Base-by-base conservation (phyloP, 1,284 basidiomycete genomes). In the Megacollybia platyphylla region DNA sequence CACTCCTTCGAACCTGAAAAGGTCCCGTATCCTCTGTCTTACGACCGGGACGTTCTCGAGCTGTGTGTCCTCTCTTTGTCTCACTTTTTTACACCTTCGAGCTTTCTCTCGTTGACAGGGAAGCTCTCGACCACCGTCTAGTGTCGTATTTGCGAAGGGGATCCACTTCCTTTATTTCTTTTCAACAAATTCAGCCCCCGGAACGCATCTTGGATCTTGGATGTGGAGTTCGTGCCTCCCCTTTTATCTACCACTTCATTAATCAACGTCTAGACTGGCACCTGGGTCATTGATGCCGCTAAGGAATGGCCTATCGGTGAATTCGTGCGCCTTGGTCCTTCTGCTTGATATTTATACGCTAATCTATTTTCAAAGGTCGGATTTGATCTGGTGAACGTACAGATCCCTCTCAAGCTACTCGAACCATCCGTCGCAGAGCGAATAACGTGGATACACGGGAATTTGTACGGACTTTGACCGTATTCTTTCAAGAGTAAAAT, bases 21-120 rank as follows among this genome's bases (percentile, higher is more conserved):
- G 60, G 82, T 78, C 1, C 83, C 83, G 61, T 82, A 82, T 59
- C 81, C 82, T 0, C 54, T 79, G 32, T 76, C 73, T 13, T 85
- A 83, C 54, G 75, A 83, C 55, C 66, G 65, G 44, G 59, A 73
- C 36, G 62, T 80, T 44, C 60, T 84, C 32, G 79, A 84, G 52
- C 60, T 81, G 81, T 83, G 54, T 57, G 77, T 66, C 11, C 24
- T 31, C 34, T 41, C 10, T 11, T 41, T 17, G 41, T 38, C 44
- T 42, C 41, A 41, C 45, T 17, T 45, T 43, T 35, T 37, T 30
- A 34, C 43, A 39, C 34, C 42, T 38, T 24, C 20, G 20, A 24
- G 20, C 20, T 24, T 5, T 24, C 20, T 38, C 42, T 43, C 41
- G 45, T 27, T 2, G 7, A 39, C 46, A 82, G 78, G 32, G 74